Conservation (phyloP, 495 filamentous ascomycete genomes). For the Podospora tetraspora region DNA sequence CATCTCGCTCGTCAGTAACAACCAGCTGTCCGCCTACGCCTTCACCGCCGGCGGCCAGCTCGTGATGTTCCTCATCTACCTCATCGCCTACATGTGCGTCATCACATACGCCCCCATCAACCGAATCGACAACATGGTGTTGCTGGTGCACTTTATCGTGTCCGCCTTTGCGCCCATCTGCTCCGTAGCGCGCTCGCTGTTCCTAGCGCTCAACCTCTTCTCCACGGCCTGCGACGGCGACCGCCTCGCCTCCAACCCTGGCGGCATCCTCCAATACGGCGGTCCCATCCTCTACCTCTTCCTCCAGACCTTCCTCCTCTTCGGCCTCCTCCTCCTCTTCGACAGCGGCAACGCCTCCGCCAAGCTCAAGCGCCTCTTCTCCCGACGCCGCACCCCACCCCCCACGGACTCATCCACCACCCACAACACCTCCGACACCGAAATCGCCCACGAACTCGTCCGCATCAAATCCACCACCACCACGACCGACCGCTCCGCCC, state of each 20-base stretch:
- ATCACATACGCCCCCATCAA: slow-evolving; percentile 60
- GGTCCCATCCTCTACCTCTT: slow-evolving; percentile 74
- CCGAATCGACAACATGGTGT: slow-evolving; percentile 52
- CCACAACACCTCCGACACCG: slow-evolving; percentile 37
- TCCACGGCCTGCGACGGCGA: slow-evolving; percentile 61
- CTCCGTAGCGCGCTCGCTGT: slow-evolving; percentile 62
- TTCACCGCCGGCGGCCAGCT: slow-evolving; percentile 67
- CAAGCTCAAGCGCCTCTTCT: slow-evolving; percentile 40
- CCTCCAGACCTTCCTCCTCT: slow-evolving; percentile 60
- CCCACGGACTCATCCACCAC: slow-evolving; percentile 7
- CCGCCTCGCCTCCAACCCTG: slow-evolving; percentile 59
- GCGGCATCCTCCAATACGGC: slow-evolving; percentile 65
- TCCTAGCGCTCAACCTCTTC: slow-evolving; percentile 74
- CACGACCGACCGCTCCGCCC: slow-evolving; percentile 47
- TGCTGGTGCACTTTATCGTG: slow-evolving; percentile 63
- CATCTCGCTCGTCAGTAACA: slow-evolving; percentile 56
- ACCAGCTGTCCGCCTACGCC: slow-evolving; percentile 41
- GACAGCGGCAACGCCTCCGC: slow-evolving; percentile 59
- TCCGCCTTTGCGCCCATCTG: slow-evolving; percentile 63
- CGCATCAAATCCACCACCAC: slow-evolving; percentile 37
- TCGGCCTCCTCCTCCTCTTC: slow-evolving; percentile 62
- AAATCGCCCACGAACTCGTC: slow-evolving; percentile 41
- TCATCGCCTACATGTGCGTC: slow-evolving; percentile 64
- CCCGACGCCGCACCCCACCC: background rate
- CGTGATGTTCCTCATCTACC: slow-evolving; percentile 70